Evolutionary conservation across 129 eudicot genomes (phyloP).

Genomic region (Flaveria ramosissima): DNA sequence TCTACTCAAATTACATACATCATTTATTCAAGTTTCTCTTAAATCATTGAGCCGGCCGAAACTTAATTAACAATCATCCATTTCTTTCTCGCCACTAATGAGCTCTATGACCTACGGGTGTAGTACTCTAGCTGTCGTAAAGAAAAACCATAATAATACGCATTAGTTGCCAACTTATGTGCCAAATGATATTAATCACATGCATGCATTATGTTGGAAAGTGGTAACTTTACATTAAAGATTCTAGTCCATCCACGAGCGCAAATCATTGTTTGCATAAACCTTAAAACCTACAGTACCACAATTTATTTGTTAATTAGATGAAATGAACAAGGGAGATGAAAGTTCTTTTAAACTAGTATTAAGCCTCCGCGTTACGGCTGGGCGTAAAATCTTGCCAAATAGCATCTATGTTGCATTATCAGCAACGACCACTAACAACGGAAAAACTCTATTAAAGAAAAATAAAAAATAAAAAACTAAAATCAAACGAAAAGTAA

Average conservation of each 20-base stretch:
- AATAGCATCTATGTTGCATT: no score
- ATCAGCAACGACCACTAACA: no score
- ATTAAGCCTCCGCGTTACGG: no score
- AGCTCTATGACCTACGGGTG: not conserved
- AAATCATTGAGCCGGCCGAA: no score
- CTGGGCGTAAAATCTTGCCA: no score
- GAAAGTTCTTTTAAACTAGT: no score
- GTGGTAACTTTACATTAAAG: constrained; percentile 1
- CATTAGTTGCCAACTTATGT: constrained; percentile 15
- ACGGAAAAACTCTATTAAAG: no score
- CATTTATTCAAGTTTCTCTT: no score
- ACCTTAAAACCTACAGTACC: not conserved
- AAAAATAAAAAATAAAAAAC: no score
- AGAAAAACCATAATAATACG: not conserved
- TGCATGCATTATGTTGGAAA: not conserved
- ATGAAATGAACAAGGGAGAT: no score
- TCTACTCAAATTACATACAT: no score
- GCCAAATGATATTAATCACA: not conserved
- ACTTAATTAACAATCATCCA: not conserved
- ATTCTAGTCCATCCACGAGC: not conserved
- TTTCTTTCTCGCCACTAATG: not conserved
- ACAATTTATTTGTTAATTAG: not conserved
- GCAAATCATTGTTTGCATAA: constrained; percentile 4
- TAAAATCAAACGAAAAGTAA: no score
- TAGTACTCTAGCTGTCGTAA: not conserved